Evolutionary conservation across 176 grass and related monocot genomes (phyloP).

Genomic region (Tillandsia leiboldiana): DNA sequence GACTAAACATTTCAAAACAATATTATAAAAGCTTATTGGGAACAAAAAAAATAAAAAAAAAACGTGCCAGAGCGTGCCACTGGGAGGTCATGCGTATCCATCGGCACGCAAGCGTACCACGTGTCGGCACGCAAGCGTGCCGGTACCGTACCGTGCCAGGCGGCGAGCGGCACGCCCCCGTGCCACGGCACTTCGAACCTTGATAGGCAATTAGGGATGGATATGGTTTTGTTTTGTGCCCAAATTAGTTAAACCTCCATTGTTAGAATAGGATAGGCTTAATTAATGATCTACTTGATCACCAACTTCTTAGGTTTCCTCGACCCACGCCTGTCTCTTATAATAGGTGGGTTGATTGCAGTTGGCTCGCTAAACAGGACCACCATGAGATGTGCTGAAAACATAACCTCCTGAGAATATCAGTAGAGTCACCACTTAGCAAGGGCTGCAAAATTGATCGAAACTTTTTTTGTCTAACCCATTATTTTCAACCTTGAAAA

Average conservation of each 20-base stretch:
- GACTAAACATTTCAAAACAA: no score
- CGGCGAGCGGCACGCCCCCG: no score
- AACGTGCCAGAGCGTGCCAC: no score
- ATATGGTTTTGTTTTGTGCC: neutral
- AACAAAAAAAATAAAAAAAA: no score
- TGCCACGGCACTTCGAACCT: no score
- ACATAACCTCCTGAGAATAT: neutral
- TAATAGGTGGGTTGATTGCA: neutral
- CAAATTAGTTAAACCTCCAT: neutral
- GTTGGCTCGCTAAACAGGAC: neutral
- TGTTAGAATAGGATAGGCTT: neutral
- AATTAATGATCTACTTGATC: neutral
- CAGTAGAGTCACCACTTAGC: neutral
- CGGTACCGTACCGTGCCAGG: no score
- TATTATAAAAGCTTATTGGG: no score
- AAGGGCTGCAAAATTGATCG: neutral
- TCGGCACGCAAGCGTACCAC: no score
- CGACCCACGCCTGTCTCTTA: neutral
- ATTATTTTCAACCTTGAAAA: neutral
- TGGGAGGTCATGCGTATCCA: no score
- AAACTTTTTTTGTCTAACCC: neutral
- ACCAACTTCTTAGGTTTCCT: neutral
- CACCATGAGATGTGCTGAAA: neutral
- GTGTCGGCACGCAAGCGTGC: no score
- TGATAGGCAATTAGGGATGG: neutral